Evolutionary conservation across 1,284 basidiomycete genomes (phyloP), one percentile per base, ranked within the genome.

Genomic region (Trichosporon ovoides): DNA sequence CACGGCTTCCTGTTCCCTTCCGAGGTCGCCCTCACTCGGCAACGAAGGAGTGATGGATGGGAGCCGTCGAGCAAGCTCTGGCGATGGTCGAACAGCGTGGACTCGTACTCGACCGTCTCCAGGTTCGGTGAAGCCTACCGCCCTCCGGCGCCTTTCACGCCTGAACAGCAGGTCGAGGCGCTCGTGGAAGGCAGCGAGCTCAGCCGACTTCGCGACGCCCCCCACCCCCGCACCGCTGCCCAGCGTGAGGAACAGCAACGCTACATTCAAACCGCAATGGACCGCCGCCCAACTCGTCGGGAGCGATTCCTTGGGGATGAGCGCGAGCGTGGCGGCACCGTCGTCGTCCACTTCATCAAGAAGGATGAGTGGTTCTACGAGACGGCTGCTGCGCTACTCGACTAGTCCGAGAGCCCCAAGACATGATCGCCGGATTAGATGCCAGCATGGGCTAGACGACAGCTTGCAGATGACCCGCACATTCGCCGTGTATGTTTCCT

Each of bases 1-100:
- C 95, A 97, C 77, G 95, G 95, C 1, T 98, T 91, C 80, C 78
- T 98, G n/a, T 98, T 94, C 79, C 95, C 95, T 0, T 90, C 92
- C 20, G 87, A 94, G 73, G 88, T 86, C 24, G 82, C 83, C 50
- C 83, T 87, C 46, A 82, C 93, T 50, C 85, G 82, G 24, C 4
- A 31, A 9, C 43, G 43, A 3, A n/a, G n/a, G 3, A 16, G 13
- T 2, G 43, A 48, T 5, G 43, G 43, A 18, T 48, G 43, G 43
- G 11, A 48, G 43, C 43, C 52, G 60, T 57, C 53, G 78, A 71
- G 63, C 77, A 71, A 58, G 66, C 33, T 51, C 67, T 57, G 10
- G 69, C 69, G 7, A 38, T 76, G 1, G 24, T 62, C 10, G 37
- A 56, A 7, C 61, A 59, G 16, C 56, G 11, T 43, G 83, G 38